Evolutionary conservation across 208 protist genomes (phyloP).

Genomic region (Leishmania tropica): DNA sequence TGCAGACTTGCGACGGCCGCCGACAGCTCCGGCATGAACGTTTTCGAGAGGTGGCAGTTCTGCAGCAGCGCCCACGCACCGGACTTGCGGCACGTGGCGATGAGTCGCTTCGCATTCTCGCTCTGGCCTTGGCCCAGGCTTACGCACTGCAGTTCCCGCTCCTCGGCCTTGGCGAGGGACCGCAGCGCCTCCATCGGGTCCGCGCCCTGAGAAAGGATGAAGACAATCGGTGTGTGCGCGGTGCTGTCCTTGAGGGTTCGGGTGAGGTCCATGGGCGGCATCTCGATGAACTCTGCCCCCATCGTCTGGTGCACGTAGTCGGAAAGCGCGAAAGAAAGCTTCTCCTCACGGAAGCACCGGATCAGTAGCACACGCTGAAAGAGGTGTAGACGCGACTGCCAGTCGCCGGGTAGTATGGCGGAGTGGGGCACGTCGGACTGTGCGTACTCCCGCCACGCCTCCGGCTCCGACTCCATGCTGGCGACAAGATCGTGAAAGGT

Average conservation of each 20-base stretch:
- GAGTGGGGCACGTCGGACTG: conserved; percentile 67
- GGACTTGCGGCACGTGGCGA: conserved; percentile 87
- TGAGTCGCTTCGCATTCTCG: conserved; percentile 94
- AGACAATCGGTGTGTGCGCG: conserved; percentile 94
- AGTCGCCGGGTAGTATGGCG: conserved; percentile 54
- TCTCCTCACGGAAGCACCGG: conserved; percentile 94
- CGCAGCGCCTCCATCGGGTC: conserved; percentile 95
- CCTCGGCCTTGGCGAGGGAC: conserved; percentile 88
- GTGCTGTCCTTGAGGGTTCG: conserved; percentile 88
- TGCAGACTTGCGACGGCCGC: conserved; percentile 88
- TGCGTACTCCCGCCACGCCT: conserved; percentile 70
- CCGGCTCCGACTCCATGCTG: conserved; percentile 45
- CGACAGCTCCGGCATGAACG: conserved; percentile 97
- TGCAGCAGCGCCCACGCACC: conserved; percentile 97
- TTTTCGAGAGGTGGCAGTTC: conserved; percentile 97
- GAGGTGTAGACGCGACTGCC: conserved; percentile 54
- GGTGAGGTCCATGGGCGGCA: conserved; percentile 94
- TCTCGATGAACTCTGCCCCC: conserved; percentile 92
- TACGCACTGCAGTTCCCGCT: conserved; percentile 83
- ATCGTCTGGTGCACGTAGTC: conserved; percentile 92
- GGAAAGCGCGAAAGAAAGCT: conserved; percentile 91
- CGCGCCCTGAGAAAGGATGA: conserved; percentile 97
- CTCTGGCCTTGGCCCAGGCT: conserved; percentile 98
- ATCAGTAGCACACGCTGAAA: conserved; percentile 96
- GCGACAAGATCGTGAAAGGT: conserved; percentile 64